A percentile compares a stretch with the other conserved stretches of the same genome.
phyloP scores from a whole-genome alignment of 2,329 filamentous ascomycete genomes.

The Phaeomoniella chlamydospora region DNA sequence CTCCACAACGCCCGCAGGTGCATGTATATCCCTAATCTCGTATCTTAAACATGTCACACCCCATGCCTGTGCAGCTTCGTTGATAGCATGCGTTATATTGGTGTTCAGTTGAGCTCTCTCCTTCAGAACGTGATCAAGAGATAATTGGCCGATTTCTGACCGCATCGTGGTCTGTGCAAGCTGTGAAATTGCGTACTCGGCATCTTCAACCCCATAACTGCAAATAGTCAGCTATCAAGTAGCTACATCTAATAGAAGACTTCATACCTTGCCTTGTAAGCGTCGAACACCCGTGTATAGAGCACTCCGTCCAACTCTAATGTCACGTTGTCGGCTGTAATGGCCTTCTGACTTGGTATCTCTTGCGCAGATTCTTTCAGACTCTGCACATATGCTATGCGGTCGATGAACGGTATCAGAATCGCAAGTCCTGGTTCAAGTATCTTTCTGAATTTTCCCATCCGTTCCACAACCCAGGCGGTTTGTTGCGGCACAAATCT shows the following conservation, averaged over 20 bases:
- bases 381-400: constrained; percentile 95
- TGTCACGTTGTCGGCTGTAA: constrained; percentile 96
- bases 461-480: constrained; percentile 98
- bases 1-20: constrained; percentile 80
- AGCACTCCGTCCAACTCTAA: constrained; percentile 90
- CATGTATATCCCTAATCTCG: constrained; percentile 97
- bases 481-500: constrained; percentile 99
- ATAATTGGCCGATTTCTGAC: constrained; percentile 91
- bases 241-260: constrained; percentile 1
- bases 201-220: constrained; percentile 95
- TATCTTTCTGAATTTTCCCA: constrained; percentile 94
- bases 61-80: constrained; percentile 94
- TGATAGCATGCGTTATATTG: constrained; percentile 98
- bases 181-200: constrained; percentile 96
- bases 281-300: constrained; percentile 92
- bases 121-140: constrained; percentile 93
- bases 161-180: constrained; percentile 98
- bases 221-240: constrained; percentile 1
- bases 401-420: constrained; percentile 78
- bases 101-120: constrained; percentile 91
- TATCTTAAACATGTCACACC: constrained; percentile 91
- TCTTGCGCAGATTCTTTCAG: constrained; percentile 93
- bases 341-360: constrained; percentile 93
- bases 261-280: constrained; percentile 82
- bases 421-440: constrained; percentile 83